Base-by-base conservation (phyloP, 179 eudicot species). In the Actinidia chinensis region DNA sequence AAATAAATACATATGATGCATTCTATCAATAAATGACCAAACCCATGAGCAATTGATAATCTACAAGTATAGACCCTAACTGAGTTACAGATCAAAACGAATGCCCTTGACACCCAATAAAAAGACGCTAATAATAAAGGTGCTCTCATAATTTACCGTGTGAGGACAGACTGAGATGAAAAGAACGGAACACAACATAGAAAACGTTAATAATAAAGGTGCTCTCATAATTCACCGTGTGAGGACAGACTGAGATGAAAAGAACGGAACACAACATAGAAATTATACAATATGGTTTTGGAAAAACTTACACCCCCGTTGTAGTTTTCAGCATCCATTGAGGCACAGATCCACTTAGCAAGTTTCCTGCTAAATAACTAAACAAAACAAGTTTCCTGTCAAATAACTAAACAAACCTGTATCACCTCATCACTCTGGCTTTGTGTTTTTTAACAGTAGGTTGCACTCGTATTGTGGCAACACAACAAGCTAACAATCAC, bases 321-420 rank as follows among this genome's bases (percentile, higher is more conserved):
- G 77, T 76, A 20, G 8, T 73, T 11, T 25, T 66, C 59, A 56
- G 50, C 47, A 76, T 82, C 87, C 89, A 86, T 46, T 18, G n/a
- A 42, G 84, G 89, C 47, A 84, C 43, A 2, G 77, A 5, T 64
- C 89, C 89, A 78, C 20, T 76, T 46, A 86, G 77, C 36, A 47
- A 55, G 79, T 86, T 86, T 23, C 85, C 85, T 18, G 89, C 79
- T 40, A 86, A 52, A 78, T 79, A 82, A 36, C 89, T 86, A 28
- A 33, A 14, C 43, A 66, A 17, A 0, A 17, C 12, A 47, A 43
- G n/a, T n/a, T n/a, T n/a, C n/a, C n/a, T n/a, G n/a, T n/a, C n/a
- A n/a, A n/a, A n/a, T n/a, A n/a, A n/a, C n/a, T n/a, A n/a, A n/a
- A n/a, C n/a, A n/a, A 74, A 4, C 1, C 17, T 23, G 40, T 11